Evolutionary conservation across 164 flowering plant species (phyloP).

Genomic region (Tetracentron sinense): DNA sequence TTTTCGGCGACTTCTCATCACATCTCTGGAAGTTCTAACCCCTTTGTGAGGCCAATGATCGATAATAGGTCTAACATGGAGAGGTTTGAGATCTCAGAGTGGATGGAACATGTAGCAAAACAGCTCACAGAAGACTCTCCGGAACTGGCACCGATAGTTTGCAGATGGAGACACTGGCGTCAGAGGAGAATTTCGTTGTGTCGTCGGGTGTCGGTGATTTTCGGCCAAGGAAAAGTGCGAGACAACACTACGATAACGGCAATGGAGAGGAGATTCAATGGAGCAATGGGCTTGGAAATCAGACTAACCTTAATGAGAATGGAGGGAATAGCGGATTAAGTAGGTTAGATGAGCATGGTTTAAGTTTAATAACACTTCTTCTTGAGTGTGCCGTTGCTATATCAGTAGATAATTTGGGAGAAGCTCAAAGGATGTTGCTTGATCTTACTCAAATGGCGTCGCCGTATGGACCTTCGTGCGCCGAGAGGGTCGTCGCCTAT

Average conservation of each 20-base stretch:
- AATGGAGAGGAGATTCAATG: conserved; percentile 15
- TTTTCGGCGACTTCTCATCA: conserved; percentile 4
- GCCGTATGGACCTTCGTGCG: conserved; percentile 61
- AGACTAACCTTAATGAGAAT: background rate
- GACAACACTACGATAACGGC: conserved; percentile 12
- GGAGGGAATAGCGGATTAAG: conserved; percentile 12
- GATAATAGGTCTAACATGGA: conserved; percentile 21
- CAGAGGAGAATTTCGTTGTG: conserved; percentile 14
- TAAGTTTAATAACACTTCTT: conserved; percentile 43
- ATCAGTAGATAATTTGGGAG: conserved; percentile 58
- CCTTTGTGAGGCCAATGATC: conserved; percentile 15
- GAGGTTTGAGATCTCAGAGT: conserved; percentile 47
- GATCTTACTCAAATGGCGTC: conserved; percentile 67
- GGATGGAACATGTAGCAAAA: conserved; percentile 58
- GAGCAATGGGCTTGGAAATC: conserved; percentile 9
- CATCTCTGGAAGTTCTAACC: background rate
- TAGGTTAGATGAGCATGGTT: conserved; percentile 33
- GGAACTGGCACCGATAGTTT: conserved; percentile 18
- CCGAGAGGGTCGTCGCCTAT: conserved; percentile 66
- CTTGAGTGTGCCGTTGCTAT: conserved; percentile 71
- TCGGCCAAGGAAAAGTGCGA: conserved; percentile 29
- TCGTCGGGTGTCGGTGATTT: conserved; percentile 10
- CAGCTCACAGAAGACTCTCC: conserved; percentile 47
- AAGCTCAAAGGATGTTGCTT: conserved; percentile 61
- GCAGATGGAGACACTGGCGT: conserved; percentile 7